A percentile compares a stretch with the other conserved stretches of the same genome.
Evolutionary conservation across 2,329 filamentous ascomycete genomes (phyloP).

Genomic region (Geosmithia morbida): DNA sequence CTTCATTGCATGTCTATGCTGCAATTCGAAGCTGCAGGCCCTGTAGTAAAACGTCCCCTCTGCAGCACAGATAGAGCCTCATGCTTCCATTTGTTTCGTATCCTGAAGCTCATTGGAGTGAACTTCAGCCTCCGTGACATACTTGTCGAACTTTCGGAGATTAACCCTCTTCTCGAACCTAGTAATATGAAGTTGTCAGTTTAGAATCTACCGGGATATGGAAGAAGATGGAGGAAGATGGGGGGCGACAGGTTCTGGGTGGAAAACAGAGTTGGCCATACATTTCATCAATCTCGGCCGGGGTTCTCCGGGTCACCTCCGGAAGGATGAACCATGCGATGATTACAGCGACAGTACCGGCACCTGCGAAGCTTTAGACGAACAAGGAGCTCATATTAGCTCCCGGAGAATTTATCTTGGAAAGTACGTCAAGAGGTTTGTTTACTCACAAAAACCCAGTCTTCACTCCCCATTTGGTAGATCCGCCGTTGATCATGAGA

Average conservation of each 20-base stretch:
- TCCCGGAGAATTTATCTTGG: no score
- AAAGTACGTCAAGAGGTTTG: no score
- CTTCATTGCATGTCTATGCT: no score
- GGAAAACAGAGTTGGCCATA: no score
- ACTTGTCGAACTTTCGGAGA: slow-evolving; percentile 3
- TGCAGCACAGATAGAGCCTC: no score
- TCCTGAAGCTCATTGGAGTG: not conserved
- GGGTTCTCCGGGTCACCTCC: slow-evolving; percentile 17
- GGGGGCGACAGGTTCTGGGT: no score
- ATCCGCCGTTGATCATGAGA: slow-evolving; percentile 23
- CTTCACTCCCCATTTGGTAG: slow-evolving; percentile 21
- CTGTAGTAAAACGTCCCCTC: not conserved
- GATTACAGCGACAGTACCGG: slow-evolving; percentile 13
- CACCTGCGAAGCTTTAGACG: slow-evolving; percentile 15
- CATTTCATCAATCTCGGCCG: slow-evolving; percentile 22
- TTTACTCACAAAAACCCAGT: slow-evolving; percentile 26
- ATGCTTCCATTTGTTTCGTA: not conserved
- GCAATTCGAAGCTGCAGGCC: no score
- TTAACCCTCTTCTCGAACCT: slow-evolving; percentile 2
- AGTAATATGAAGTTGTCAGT: not conserved
- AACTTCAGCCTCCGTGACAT: slow-evolving; percentile 1
- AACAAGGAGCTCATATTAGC: not conserved
- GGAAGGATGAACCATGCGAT: slow-evolving; percentile 21
- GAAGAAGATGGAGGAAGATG: no score
- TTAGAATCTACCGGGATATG: not conserved